These are phyloP conservation scores for Paracamarosporium sp. DNA, from an alignment of 2,329 filamentous ascomycete genomes.

Conservation along the genomic window DNA sequence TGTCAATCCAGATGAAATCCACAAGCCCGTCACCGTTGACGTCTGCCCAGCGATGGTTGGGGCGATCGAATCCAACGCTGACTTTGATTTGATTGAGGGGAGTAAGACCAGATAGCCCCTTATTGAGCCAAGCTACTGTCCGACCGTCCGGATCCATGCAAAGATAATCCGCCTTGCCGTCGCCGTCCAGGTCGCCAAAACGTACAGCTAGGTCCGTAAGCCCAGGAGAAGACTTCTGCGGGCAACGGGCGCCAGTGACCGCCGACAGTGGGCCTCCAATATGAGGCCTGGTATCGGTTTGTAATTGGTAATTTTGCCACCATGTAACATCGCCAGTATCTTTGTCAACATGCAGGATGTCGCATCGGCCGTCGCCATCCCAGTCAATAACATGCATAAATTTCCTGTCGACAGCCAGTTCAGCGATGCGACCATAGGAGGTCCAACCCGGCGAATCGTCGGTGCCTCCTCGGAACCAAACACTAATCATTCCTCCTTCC, in stretches of 20 bases:
- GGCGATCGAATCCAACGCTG: conserved; percentile 15
- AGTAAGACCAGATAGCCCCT: conserved; percentile 36
- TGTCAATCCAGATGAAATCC: neutral
- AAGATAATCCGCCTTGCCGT: conserved; percentile 34
- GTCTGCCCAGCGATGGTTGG: neutral
- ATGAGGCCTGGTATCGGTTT: too few relatives aligned
- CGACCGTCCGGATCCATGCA: conserved; percentile 13
- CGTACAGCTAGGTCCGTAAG: neutral
- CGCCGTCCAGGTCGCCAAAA: conserved; percentile 30
- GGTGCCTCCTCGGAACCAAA: too few relatives aligned
- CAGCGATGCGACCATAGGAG: conserved; percentile 12
- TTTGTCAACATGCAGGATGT: neutral
- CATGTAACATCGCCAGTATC: neutral
- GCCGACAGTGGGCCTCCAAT: too few relatives aligned
- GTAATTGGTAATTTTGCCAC: neutral
- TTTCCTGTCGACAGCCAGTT: conserved; percentile 25
- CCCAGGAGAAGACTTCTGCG: neutral
- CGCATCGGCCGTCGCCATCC: neutral
- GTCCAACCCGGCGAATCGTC: conserved; percentile 17
- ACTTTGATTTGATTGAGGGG: conserved; percentile 21
- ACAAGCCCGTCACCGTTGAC: neutral
- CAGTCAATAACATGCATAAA: conserved; percentile 45
- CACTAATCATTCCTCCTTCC: conserved; percentile 3
- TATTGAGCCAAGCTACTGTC: conserved; percentile 10
- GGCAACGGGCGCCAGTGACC: too few relatives aligned